Evolutionary conservation across 2,329 filamentous ascomycete genomes (phyloP).

Genomic region (Sporothrix humicola): DNA sequence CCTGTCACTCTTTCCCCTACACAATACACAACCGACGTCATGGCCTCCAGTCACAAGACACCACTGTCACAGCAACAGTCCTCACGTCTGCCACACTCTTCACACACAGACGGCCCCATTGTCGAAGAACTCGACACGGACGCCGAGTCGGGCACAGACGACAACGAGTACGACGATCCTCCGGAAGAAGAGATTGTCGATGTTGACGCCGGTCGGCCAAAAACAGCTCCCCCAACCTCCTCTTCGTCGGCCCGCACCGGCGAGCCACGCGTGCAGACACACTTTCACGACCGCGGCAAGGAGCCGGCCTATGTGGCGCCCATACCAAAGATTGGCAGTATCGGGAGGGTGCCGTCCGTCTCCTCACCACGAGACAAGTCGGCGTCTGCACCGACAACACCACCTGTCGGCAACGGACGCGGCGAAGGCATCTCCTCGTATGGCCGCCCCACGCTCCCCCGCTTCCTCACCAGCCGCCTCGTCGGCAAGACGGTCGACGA

Average conservation of each 20-base stretch:
- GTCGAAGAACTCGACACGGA: neutral
- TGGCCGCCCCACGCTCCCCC: slow-evolving; percentile 43
- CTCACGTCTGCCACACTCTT: too few relatives aligned
- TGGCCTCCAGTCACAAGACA: neutral
- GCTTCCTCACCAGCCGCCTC: slow-evolving; percentile 45
- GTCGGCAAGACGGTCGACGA: slow-evolving; percentile 58
- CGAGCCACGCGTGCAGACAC: slow-evolving; percentile 11
- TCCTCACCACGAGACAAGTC: slow-evolving; percentile 39
- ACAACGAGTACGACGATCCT: slow-evolving; percentile 20
- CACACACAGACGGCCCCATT: neutral
- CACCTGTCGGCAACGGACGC: neutral
- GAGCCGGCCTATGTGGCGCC: slow-evolving; percentile 49
- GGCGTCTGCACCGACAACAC: neutral
- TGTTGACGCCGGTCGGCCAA: neutral
- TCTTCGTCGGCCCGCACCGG: neutral
- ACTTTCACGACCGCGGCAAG: slow-evolving; percentile 25
- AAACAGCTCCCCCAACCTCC: neutral
- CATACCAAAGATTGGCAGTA: slow-evolving; percentile 48
- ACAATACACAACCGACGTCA: neutral
- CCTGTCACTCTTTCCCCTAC: neutral
- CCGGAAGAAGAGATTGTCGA: slow-evolving; percentile 30
- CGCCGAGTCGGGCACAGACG: neutral
- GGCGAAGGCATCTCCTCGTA: slow-evolving; percentile 36
- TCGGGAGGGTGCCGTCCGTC: slow-evolving; percentile 45
- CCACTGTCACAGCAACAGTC: too few relatives aligned